Base-by-base conservation (phyloP, 1,139 yeast genomes). In the Scheffersomyces stambukii region DNA sequence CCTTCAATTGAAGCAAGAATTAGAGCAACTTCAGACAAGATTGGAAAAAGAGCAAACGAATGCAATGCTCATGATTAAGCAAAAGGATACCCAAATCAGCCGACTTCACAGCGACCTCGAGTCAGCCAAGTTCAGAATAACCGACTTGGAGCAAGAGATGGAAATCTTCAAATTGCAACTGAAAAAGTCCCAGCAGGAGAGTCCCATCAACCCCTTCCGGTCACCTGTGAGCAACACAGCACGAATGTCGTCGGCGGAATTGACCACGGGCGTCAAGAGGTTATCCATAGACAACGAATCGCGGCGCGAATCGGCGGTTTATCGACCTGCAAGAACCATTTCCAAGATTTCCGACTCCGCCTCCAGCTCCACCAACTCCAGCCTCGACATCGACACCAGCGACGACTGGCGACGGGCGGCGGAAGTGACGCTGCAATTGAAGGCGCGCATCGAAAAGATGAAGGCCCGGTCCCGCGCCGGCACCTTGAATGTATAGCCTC, bases 331-430 rank as follows among this genome's bases (percentile, higher is more conserved):
- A 27, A 10, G 25, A 17, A n/a, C 30, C 9, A 6, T n/a, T n/a
- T n/a, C n/a, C n/a, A n/a, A n/a, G n/a, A n/a, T n/a, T n/a, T n/a
- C n/a, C 8, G n/a, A 20, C 4, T 11, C 9, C 13, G 19, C 23
- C 19, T 19, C 34, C 2, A 33, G 37, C 18, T 29, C 39, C 8
- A 26, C 36, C 11, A 16, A 11, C 15, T 10, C 11, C 8, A 13
- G 29, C 9, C 22, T 35, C 32, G 38, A 61, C 36, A 41, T 61
- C 27, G 70, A 67, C 30, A 59, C 67, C 22, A 70, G 68, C 30
- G 85, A 78, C 42, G 94, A 83, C 43, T 88, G 96, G 96, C 75
- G 73, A 46, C 72, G 91, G 29, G 96, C 96, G 0, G 91, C 93
- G 0, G 95, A 84, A 42, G 93, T 86, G 9, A 88, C 96, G 1